These are phyloP conservation scores for Parastagonospora avenae DNA, from an alignment of 2,329 filamentous ascomycete genomes.

Conservation along the genomic window DNA sequence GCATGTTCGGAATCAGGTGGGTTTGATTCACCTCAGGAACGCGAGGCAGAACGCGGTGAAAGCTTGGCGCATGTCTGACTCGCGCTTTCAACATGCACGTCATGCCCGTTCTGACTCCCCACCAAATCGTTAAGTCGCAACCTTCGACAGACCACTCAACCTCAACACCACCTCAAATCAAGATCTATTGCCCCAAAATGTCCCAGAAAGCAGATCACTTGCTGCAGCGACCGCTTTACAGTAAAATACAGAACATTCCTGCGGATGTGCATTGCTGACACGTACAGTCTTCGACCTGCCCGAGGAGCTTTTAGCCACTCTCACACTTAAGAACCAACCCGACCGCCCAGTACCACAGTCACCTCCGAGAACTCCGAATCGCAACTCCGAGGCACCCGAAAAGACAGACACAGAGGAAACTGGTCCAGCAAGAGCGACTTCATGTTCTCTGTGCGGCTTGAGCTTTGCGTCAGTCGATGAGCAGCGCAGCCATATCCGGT, in stretches of 20 bases:
- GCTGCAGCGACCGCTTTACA: slow-evolving; percentile 47
- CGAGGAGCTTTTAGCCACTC: slow-evolving; percentile 69
- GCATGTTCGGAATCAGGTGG: neutral
- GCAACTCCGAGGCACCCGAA: slow-evolving; percentile 34
- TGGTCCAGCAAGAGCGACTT: slow-evolving; percentile 64
- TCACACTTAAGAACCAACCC: slow-evolving; percentile 60
- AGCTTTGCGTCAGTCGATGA: slow-evolving; percentile 75
- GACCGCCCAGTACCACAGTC: slow-evolving; percentile 24
- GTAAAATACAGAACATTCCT: slow-evolving; percentile 20
- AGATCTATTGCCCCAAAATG: slow-evolving; percentile 17
- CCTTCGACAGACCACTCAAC: neutral
- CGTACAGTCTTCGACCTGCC: slow-evolving; percentile 80
- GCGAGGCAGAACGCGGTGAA: neutral
- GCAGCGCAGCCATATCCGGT: slow-evolving; percentile 83
- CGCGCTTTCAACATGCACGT: slow-evolving; percentile 4
- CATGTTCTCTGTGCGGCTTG: slow-evolving; percentile 80
- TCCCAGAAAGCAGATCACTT: slow-evolving; percentile 38
- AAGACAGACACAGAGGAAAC: slow-evolving; percentile 45
- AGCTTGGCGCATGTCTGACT: slow-evolving; percentile 2
- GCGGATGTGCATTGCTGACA: slow-evolving; percentile 12
- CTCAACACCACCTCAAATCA: neutral
- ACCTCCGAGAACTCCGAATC: slow-evolving; percentile 8
- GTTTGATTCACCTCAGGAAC: neutral
- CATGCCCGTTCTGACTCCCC: slow-evolving; percentile 6
- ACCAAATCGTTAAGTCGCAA: slow-evolving; percentile 3